Evolutionary conservation across 345 rosid species (phyloP).

Genomic region (Euphorbia pulcherrima): DNA sequence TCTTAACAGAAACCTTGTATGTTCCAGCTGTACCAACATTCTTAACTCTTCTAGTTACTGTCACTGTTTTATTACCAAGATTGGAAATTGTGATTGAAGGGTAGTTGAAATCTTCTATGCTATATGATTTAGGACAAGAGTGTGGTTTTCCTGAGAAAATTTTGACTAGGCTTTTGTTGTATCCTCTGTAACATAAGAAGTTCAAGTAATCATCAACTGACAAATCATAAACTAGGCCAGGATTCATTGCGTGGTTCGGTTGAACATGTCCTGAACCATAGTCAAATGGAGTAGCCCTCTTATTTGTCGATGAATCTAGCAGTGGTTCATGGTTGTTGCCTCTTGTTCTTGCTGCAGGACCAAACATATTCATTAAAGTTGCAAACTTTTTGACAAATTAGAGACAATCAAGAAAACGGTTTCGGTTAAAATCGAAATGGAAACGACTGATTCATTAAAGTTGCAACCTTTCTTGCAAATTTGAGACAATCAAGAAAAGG

Average conservation of each 20-base stretch:
- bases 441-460: neutral
- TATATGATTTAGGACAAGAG: slow-evolving; percentile 29
- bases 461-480: neutral
- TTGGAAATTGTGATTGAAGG: slow-evolving; percentile 43
- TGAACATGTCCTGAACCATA: slow-evolving; percentile 48
- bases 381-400: neutral
- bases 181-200: slow-evolving; percentile 40
- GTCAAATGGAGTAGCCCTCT: slow-evolving; percentile 42
- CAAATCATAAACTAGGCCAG: slow-evolving; percentile 53
- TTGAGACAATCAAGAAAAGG: neutral
- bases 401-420: neutral
- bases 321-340: slow-evolving; percentile 24
- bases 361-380: neutral
- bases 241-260: slow-evolving; percentile 45
- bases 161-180: slow-evolving; percentile 20
- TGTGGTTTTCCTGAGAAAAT: slow-evolving; percentile 18
- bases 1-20: slow-evolving; percentile 24
- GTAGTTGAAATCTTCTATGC: slow-evolving; percentile 40
- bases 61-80: slow-evolving; percentile 14
- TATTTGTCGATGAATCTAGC: slow-evolving; percentile 15
- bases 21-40: slow-evolving; percentile 49
- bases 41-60: slow-evolving; percentile 32
- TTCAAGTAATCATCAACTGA: slow-evolving; percentile 30
- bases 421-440: too few relatives aligned
- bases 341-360: slow-evolving; percentile 28